These are phyloP conservation scores for Cadophora luteo-olivacea DNA, from an alignment of 2,329 filamentous ascomycete genomes.

Conservation along the genomic window DNA sequence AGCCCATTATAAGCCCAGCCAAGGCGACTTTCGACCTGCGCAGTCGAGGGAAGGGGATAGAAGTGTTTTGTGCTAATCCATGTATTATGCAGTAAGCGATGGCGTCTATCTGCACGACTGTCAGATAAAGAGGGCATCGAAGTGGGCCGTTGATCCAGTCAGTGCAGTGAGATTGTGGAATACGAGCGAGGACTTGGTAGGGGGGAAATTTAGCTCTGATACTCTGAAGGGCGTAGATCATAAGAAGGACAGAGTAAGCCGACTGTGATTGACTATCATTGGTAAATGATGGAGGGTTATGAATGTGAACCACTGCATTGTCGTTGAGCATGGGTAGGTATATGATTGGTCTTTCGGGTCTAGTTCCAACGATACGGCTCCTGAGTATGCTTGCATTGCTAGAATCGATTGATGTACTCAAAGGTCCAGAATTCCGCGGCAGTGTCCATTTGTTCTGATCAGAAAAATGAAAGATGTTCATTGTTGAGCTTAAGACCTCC, in stretches of 20 bases:
- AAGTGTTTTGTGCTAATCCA: neutral
- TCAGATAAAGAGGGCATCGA: slow-evolving; percentile 38
- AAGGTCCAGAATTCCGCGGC: too few relatives aligned
- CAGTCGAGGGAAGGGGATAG: neutral
- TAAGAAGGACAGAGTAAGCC: neutral
- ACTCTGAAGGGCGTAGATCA: neutral
- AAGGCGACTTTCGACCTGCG: neutral
- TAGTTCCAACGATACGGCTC: too few relatives aligned
- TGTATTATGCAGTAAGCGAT: neutral
- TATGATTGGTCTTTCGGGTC: too few relatives aligned
- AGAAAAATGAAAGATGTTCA: too few relatives aligned
- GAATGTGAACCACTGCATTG: neutral
- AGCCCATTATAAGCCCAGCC: neutral
- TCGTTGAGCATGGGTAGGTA: neutral
- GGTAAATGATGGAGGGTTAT: neutral
- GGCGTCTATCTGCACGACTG: slow-evolving; percentile 45
- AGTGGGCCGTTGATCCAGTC: slow-evolving; percentile 35
- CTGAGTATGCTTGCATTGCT: too few relatives aligned
- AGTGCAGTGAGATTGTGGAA: slow-evolving; percentile 53
- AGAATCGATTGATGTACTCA: too few relatives aligned
- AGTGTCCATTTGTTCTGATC: too few relatives aligned
- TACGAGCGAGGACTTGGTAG: slow-evolving; percentile 53
- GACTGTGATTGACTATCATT: neutral
- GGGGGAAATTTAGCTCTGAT: slow-evolving; percentile 45
- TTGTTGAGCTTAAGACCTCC: too few relatives aligned